Evolutionary conservation across 2,329 filamentous ascomycete species (phyloP).

Genomic region (Aspergillus pseudoglaucus): DNA sequence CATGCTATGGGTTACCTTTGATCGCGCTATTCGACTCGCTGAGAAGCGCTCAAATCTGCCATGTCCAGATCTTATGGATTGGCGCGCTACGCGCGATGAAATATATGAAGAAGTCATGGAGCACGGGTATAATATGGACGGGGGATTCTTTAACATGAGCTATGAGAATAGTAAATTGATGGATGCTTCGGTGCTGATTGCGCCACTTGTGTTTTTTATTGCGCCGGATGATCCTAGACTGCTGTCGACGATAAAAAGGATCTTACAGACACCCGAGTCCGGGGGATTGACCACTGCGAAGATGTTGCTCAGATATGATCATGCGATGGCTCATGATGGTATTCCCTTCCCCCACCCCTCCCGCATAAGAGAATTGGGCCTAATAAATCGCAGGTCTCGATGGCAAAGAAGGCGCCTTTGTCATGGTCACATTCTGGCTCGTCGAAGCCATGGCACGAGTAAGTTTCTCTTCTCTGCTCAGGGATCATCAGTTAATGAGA

Average conservation of each 20-base stretch:
- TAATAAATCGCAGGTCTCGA: constrained; percentile 30
- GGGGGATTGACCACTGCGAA: constrained; percentile 69
- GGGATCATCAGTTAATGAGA: neutral
- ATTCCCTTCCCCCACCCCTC: no score
- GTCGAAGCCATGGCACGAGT: constrained; percentile 71
- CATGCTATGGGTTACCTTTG: constrained; percentile 79
- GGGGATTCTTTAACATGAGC: constrained; percentile 67
- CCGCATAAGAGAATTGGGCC: no score
- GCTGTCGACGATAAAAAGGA: constrained; percentile 63
- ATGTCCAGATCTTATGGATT: constrained; percentile 61
- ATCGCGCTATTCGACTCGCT: constrained; percentile 64
- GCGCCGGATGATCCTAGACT: constrained; percentile 71
- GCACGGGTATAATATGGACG: constrained; percentile 65
- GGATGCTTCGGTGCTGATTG: constrained; percentile 69
- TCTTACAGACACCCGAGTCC: constrained; percentile 65
- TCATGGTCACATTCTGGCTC: constrained; percentile 79
- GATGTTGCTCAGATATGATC: constrained; percentile 69
- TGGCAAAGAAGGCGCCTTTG: constrained; percentile 68
- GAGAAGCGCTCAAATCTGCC: constrained; percentile 67
- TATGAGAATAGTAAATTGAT: constrained; percentile 65
- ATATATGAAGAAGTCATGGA: constrained; percentile 73
- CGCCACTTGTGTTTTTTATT: constrained; percentile 73
- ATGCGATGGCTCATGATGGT: constrained; percentile 61
- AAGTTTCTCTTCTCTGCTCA: constrained; percentile 27
- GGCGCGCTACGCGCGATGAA: constrained; percentile 59